phyloP scores from a whole-genome alignment of 495 filamentous ascomycete genomes.

The Elasticomyces elasticus region DNA sequence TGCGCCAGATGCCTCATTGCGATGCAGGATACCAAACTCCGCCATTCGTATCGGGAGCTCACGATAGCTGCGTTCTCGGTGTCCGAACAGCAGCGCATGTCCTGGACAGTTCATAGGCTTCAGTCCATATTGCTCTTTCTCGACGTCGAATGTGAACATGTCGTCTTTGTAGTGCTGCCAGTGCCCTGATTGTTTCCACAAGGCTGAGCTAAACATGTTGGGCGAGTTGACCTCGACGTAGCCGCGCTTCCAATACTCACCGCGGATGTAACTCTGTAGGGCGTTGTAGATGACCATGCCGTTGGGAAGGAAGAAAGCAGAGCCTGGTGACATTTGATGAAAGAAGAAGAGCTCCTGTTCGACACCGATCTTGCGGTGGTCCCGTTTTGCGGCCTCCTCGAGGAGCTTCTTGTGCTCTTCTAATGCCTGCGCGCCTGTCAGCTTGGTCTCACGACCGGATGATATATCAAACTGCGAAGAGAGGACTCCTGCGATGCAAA shows the following conservation, averaged over 20 bases:
- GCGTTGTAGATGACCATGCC: conserved; percentile 88
- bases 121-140: conserved; percentile 76
- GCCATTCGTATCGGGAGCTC: conserved; percentile 85
- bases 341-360: conserved; percentile 98
- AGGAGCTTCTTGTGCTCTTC: conserved; percentile 82
- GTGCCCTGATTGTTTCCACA: conserved; percentile 93
- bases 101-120: conserved; percentile 99
- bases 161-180: conserved; percentile 93
- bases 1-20: conserved; percentile 90
- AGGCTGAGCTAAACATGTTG: conserved; percentile 83
- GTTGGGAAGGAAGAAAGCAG: conserved; percentile 65
- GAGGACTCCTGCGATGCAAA: too few species aligned
- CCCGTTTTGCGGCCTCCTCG: conserved; percentile 91
- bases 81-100: conserved; percentile 67
- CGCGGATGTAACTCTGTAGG: conserved; percentile 64
- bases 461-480: background rate
- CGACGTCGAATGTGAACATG: conserved; percentile 88
- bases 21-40: conserved; percentile 89
- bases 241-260: conserved; percentile 84
- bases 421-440: conserved; percentile 42
- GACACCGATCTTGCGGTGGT: conserved; percentile 80
- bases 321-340: conserved; percentile 80
- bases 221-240: conserved; percentile 94
- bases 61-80: conserved; percentile 71
- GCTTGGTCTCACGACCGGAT: background rate